Conservation (phyloP, 164 flowering plant genomes). For the Berberis vulgaris region DNA sequence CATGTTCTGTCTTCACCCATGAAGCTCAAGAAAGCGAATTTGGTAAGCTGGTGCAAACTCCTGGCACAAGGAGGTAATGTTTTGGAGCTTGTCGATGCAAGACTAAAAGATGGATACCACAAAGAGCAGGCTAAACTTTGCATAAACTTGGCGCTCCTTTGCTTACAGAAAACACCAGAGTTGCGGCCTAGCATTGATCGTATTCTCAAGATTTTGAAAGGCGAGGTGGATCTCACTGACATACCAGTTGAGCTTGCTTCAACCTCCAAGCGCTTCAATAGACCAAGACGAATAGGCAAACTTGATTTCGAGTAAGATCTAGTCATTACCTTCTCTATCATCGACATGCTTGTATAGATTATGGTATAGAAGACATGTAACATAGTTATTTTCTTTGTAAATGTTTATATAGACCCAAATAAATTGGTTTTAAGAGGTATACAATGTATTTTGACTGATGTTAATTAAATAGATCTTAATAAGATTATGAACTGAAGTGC, state of each 20-base stretch:
- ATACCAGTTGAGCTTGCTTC: slow-evolving; percentile 87
- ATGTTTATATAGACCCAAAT: too few relatives aligned
- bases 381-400: too few relatives aligned
- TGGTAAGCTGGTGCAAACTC: slow-evolving; percentile 85
- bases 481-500: too few relatives aligned
- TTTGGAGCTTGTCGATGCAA: slow-evolving; percentile 77
- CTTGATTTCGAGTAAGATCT: slow-evolving; percentile 26
- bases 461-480: too few relatives aligned
- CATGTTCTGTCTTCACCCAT: slow-evolving; percentile 88
- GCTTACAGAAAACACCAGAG: slow-evolving; percentile 89
- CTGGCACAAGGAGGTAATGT: slow-evolving; percentile 72
- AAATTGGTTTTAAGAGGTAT: too few relatives aligned
- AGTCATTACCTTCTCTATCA: too few relatives aligned
- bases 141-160: slow-evolving; percentile 71
- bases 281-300: slow-evolving; percentile 47
- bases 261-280: slow-evolving; percentile 50
- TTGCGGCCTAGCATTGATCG: slow-evolving; percentile 79
- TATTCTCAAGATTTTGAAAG: slow-evolving; percentile 69
- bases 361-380: too few relatives aligned
- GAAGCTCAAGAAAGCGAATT: slow-evolving; percentile 92
- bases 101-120: slow-evolving; percentile 44
- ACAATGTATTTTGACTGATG: too few relatives aligned
- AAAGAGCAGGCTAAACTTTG: slow-evolving; percentile 70
- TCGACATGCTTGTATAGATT: too few relatives aligned
- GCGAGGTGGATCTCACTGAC: slow-evolving; percentile 73